Evolutionary conservation across 768 basidiomycete species (phyloP).

Genomic region (Russula brevipes): DNA sequence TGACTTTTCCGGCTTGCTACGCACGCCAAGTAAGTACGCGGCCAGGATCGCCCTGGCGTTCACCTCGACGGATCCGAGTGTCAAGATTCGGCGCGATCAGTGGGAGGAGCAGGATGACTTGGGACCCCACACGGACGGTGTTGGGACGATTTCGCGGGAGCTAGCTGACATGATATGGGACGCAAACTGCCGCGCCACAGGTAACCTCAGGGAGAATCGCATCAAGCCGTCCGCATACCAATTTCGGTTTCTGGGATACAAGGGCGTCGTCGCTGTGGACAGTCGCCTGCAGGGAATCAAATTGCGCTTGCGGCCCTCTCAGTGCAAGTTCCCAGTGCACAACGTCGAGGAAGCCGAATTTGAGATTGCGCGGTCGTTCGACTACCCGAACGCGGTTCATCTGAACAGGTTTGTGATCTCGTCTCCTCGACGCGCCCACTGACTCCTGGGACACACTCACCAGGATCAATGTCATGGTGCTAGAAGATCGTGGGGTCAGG

Average conservation of each 20-base stretch:
- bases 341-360: conserved; percentile 47
- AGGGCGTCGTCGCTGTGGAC: conserved; percentile 76
- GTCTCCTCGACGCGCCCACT: background rate
- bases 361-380: conserved; percentile 67
- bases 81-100: conserved; percentile 48
- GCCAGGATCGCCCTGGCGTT: conserved; percentile 82
- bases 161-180: conserved; percentile 59
- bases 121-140: conserved; percentile 67
- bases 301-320: conserved; percentile 67
- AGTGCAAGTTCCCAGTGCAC: conserved; percentile 66
- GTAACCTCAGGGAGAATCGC: background rate
- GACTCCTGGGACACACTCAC: background rate
- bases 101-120: conserved; percentile 66
- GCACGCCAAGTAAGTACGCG: conserved; percentile 69
- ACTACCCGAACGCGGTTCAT: conserved; percentile 54
- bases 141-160: conserved; percentile 65
- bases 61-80: conserved; percentile 73
- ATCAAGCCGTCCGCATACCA: conserved; percentile 47
- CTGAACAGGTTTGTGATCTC: conserved; percentile 55
- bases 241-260: conserved; percentile 75
- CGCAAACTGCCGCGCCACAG: conserved; percentile 41
- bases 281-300: conserved; percentile 47
- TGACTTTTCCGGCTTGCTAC: conserved; percentile 49
- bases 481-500: conserved; percentile 69
- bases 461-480: conserved; percentile 69